phyloP scores from a whole-genome alignment of 2,329 filamentous ascomycete genomes.

The Bipolaris zeicola region DNA sequence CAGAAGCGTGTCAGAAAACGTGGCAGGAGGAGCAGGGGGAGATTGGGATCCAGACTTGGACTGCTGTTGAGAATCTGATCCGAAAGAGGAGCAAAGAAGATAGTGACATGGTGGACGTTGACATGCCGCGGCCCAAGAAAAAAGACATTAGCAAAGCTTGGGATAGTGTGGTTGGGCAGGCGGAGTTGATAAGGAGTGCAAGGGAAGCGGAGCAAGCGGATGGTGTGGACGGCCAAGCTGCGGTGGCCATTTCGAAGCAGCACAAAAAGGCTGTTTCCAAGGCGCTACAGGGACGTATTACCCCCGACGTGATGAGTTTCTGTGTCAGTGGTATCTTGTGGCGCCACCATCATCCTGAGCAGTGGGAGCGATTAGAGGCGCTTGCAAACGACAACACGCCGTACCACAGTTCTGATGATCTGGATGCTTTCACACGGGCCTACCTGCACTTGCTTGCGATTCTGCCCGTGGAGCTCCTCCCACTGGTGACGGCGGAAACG shows the following conservation, averaged over 20 bases:
- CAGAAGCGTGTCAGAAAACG: constrained; percentile 37
- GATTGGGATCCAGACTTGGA: constrained; percentile 43
- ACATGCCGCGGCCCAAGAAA: constrained; percentile 32
- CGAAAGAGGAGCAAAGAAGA: constrained; percentile 41
- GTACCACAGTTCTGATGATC: constrained; percentile 50
- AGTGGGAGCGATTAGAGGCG: constrained; percentile 43
- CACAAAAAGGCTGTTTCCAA: constrained; percentile 41
- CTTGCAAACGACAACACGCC: constrained; percentile 51
- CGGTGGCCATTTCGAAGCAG: constrained; percentile 37
- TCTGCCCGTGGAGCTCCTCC: constrained; percentile 46
- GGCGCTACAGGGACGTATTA: constrained; percentile 36
- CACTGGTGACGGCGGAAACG: constrained; percentile 40
- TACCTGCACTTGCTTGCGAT: constrained; percentile 53
- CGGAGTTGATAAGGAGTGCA: constrained; percentile 35
- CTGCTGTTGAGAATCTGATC: constrained; percentile 41
- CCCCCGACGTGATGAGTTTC: constrained; percentile 51
- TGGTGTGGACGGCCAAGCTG: constrained; percentile 1
- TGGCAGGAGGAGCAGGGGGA: constrained; percentile 44
- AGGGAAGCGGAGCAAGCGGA: constrained; percentile 17
- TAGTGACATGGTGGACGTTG: constrained; percentile 41
- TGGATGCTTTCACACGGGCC: constrained; percentile 47
- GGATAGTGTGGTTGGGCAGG: constrained; percentile 30
- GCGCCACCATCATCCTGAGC: constrained; percentile 33
- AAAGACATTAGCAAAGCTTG: constrained; percentile 40
- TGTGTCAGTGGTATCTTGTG: constrained; percentile 50